Base-by-base conservation (phyloP, 2,329 filamentous ascomycete genomes). In the Trichophyton benhamiae region DNA sequence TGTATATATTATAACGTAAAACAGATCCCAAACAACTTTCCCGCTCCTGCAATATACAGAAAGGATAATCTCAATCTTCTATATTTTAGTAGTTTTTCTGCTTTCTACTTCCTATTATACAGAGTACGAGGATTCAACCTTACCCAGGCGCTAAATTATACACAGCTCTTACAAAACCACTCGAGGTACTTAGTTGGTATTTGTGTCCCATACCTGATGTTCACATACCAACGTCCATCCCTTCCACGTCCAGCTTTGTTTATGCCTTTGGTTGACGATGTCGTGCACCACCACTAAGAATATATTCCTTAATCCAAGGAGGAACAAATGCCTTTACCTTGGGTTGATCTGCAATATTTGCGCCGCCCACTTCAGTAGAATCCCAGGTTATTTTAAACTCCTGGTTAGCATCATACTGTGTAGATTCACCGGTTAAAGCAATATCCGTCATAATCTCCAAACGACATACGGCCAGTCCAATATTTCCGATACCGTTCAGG, bases 401-500 rank as follows among this genome's bases (percentile, higher is more conserved):
- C 62, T 85, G 80, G 0, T 79, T 80, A 0, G 82, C 79, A 63
- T 77, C 82, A 70, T 80, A 89, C 22, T 76, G 76, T 3, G 82
- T 81, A 0, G 82, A 81, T 65, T 87, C 84, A 61, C 85, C 87
- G 1, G 87, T 87, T 60, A 94, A 76, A 38, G 79, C 78, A 57
- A 94, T 77, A 70, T 90, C 87, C 3, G 89, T 95, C 91, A 96
- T 96, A 71, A 87, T 86, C 76, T 95, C 91, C 67, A 97, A 75
- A 27, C 92, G 84, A 71, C 92, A 96, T 66, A 96, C 76, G 1
- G 86, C 92, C 59, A 99, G 78, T 1, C 94, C 94, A 33, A 97
- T 76, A 70, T 96, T 95, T 0, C 91, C 92, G 13, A 92, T 78
- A 0, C 88, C 87, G 36, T 78, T 78, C 59, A 97, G 78, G 77